Evolutionary conservation across 116 monocot species (phyloP).

Genomic region (Trichopus zeylanicus): DNA sequence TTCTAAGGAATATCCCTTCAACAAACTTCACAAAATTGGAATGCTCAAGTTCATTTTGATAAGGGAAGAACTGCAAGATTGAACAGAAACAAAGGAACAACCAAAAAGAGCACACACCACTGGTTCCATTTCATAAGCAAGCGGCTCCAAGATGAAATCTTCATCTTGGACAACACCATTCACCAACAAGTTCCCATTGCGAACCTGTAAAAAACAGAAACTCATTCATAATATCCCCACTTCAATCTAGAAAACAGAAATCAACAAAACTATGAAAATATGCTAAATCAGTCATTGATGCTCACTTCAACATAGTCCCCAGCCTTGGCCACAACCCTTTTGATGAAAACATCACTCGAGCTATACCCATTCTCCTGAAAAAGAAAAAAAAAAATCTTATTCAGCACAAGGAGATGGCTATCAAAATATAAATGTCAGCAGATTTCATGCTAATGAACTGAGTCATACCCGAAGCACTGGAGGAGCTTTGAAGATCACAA

Average conservation of each 20-base stretch:
- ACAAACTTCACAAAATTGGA: too few relatives aligned
- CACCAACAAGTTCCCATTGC: conserved; percentile 68
- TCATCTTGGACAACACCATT: conserved; percentile 79
- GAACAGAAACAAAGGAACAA: background rate
- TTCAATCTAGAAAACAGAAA: background rate
- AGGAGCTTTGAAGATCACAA: conserved; percentile 62
- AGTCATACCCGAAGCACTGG: conserved; percentile 37
- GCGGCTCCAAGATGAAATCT: conserved; percentile 79
- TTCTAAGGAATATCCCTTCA: too few relatives aligned
- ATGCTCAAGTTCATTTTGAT: background rate
- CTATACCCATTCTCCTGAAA: conserved; percentile 45
- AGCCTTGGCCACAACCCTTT: conserved; percentile 73
- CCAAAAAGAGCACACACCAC: conserved; percentile 31
- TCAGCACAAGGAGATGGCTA: background rate
- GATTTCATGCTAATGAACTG: background rate
- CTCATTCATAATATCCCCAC: background rate
- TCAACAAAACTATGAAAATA: too few relatives aligned
- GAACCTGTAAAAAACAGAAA: conserved; percentile 31
- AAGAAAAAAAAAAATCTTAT: background rate
- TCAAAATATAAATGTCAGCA: too few relatives aligned
- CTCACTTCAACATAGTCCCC: conserved; percentile 68
- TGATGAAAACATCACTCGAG: conserved; percentile 65
- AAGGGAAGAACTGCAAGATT: background rate
- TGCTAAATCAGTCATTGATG: background rate
- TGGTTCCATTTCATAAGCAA: conserved; percentile 69